A percentile compares a stretch with the other conserved stretches of the same genome.
These are phyloP conservation scores for Trichoderma asperellum DNA, from an alignment of 2,329 filamentous ascomycete genomes.

Conservation along the genomic window DNA sequence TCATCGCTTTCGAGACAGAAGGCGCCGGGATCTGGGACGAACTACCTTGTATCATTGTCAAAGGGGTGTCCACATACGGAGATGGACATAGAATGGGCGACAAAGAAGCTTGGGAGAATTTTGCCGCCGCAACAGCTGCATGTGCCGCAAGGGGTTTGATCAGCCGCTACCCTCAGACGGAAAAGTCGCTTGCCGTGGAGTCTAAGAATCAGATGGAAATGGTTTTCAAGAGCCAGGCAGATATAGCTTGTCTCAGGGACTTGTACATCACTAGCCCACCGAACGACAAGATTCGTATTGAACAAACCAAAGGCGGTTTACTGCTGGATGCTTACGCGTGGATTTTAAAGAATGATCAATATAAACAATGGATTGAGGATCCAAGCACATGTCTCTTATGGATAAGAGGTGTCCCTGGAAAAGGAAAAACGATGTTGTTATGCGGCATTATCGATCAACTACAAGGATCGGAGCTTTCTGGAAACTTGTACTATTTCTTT, in stretches of 20 bases:
- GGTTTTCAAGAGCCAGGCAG: too few relatives aligned
- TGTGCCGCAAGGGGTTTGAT: not conserved
- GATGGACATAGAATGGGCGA: not conserved
- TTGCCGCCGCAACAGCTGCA: not conserved
- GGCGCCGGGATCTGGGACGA: not conserved
- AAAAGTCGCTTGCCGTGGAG: not conserved
- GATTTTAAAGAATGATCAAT: not conserved
- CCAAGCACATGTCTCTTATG: slow-evolving; percentile 38
- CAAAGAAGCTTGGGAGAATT: not conserved
- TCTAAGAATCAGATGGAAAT: not conserved
- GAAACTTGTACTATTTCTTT: slow-evolving; percentile 7
- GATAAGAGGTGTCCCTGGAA: slow-evolving; percentile 47
- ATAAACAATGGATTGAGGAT: slow-evolving; percentile 27
- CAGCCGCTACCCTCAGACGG: not conserved
- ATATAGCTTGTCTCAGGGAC: not conserved
- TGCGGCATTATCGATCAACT: slow-evolving; percentile 41
- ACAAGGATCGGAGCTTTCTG: not conserved
- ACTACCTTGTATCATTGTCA: not conserved
- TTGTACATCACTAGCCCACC: not conserved
- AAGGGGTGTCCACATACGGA: not conserved
- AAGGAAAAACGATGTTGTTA: slow-evolving; percentile 51
- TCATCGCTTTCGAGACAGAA: not conserved
- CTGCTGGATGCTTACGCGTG: not conserved
- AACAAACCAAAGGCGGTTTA: not conserved
- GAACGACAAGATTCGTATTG: not conserved